These are phyloP conservation scores for Entomortierella chlamydospora DNA, from an alignment of 192 early-diverging fungal genomes.

Conservation along the genomic window DNA sequence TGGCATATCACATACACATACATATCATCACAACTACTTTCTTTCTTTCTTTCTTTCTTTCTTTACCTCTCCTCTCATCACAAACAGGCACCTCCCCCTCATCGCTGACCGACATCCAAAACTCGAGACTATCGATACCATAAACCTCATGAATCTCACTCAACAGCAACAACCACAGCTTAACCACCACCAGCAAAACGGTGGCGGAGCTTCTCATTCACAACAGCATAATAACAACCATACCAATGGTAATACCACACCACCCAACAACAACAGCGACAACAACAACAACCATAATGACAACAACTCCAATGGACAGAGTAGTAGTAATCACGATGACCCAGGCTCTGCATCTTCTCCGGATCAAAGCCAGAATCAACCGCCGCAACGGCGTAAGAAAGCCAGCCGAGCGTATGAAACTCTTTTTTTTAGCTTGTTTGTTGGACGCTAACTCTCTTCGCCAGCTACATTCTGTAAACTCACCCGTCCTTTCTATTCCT, in stretches of 20 bases:
- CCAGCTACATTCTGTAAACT: background rate
- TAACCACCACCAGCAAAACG: constrained; percentile 12
- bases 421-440: background rate
- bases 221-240: constrained; percentile 2
- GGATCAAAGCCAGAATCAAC: constrained; percentile 38
- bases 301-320: constrained; percentile 3
- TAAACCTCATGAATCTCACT: constrained; percentile 49
- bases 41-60: too few species aligned
- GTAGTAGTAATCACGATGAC: constrained; percentile 20
- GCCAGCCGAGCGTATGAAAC: constrained; percentile 62
- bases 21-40: too few species aligned
- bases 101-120: constrained; percentile 25
- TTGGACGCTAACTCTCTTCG: constrained; percentile 2
- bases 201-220: constrained; percentile 8
- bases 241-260: constrained; percentile 11
- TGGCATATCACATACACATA: background rate
- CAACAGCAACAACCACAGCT: constrained; percentile 31
- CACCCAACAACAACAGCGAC: background rate
- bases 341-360: constrained; percentile 33
- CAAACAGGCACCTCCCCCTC: constrained; percentile 4
- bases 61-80: background rate
- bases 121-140: constrained; percentile 48
- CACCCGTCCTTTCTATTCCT: background rate
- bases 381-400: constrained; percentile 62
- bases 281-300: too few species aligned